These are phyloP conservation scores for Solanum pennellii DNA, from an alignment of 257 asterid species.

Conservation along the genomic window DNA sequence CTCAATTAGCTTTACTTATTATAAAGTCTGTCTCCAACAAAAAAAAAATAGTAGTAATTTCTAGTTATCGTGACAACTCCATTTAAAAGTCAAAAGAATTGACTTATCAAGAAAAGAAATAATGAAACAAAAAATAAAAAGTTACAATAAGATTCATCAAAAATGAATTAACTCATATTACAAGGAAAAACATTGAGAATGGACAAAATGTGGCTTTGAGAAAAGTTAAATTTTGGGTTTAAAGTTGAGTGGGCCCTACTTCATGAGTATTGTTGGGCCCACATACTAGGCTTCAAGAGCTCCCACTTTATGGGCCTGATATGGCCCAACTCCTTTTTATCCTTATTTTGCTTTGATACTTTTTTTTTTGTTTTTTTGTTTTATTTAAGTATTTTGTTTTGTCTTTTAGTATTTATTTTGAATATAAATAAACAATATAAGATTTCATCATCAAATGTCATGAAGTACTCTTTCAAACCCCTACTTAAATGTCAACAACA, in stretches of 20 bases:
- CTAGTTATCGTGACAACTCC: not conserved
- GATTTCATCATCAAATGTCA: not conserved
- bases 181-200: not conserved
- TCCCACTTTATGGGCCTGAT: not conserved
- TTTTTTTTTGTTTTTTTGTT: not conserved
- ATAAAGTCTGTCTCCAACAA: not conserved
- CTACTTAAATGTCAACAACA: not conserved
- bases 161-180: not conserved
- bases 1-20: not conserved
- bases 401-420: not conserved
- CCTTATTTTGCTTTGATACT: not conserved
- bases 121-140: too few relatives aligned
- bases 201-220: not conserved
- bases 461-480: not conserved
- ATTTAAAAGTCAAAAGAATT: not conserved
- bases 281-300: not conserved
- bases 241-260: not conserved
- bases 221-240: not conserved
- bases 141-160: fast-evolving
- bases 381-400: not conserved
- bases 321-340: not conserved
- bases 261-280: not conserved
- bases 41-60: not conserved
- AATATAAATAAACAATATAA: not conserved
- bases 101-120: too few relatives aligned